Evolutionary conservation across 2,329 filamentous ascomycete species (phyloP).

Genomic region (Trichoderma sp.): DNA sequence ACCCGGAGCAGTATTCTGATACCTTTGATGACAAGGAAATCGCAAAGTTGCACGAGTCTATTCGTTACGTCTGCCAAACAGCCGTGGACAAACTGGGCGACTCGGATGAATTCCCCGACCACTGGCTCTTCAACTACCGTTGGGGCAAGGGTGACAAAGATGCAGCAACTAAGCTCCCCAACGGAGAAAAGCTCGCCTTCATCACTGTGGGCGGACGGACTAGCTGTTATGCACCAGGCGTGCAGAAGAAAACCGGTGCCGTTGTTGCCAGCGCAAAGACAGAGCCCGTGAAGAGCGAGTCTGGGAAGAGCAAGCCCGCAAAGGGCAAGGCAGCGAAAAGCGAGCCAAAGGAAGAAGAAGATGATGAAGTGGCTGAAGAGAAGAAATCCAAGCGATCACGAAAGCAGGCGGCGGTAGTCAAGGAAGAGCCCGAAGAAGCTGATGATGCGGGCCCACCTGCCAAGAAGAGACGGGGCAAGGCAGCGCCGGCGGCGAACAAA

Average conservation of each 20-base stretch:
- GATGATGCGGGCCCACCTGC: slow-evolving; percentile 26
- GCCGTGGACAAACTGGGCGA: slow-evolving; percentile 78
- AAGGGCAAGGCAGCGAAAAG: background rate
- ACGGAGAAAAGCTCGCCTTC: slow-evolving; percentile 79
- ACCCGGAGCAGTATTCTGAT: slow-evolving; percentile 91
- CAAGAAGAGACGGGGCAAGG: slow-evolving; percentile 28
- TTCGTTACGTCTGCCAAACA: slow-evolving; percentile 75
- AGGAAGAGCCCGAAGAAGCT: slow-evolving; percentile 28
- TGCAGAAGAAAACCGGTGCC: slow-evolving; percentile 74
- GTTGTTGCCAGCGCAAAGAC: slow-evolving; percentile 44
- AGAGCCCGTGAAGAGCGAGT: slow-evolving; percentile 36
- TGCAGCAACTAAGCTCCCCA: slow-evolving; percentile 65
- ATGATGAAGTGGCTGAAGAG: slow-evolving; percentile 8
- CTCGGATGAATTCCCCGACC: slow-evolving; percentile 75
- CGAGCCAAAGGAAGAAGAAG: slow-evolving; percentile 25
- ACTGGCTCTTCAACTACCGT: slow-evolving; percentile 85
- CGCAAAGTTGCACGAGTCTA: slow-evolving; percentile 64
- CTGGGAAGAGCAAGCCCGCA: slow-evolving; percentile 8
- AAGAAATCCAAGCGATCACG: slow-evolving; percentile 26
- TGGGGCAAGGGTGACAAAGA: slow-evolving; percentile 89
- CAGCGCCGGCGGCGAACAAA: slow-evolving; percentile 25
- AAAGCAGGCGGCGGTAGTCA: slow-evolving; percentile 26
- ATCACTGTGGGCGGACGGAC: slow-evolving; percentile 88
- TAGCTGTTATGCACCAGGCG: slow-evolving; percentile 78
- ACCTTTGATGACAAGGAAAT: slow-evolving; percentile 72